These are phyloP conservation scores for Thinopyrum elongatum DNA, from an alignment of 176 grass and related monocot genomes.

Conservation along the genomic window DNA sequence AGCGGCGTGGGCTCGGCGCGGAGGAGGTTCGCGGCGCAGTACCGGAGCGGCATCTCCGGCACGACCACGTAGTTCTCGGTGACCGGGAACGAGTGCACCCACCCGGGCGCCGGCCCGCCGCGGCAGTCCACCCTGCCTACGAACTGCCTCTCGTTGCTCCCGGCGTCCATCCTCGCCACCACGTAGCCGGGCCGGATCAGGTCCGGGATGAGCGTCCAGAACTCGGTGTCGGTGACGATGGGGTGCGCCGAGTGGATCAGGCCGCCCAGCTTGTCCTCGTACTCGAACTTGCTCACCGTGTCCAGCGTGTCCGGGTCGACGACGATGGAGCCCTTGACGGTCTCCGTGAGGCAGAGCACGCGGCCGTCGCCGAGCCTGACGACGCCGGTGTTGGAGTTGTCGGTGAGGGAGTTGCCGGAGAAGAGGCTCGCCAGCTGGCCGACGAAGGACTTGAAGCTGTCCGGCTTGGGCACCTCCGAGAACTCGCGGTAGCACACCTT, in stretches of 20 bases:
- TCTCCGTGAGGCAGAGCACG: conserved; percentile 94
- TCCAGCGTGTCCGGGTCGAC: conserved; percentile 91
- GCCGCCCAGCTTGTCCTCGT: conserved; percentile 66
- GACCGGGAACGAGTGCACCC: conserved; percentile 96
- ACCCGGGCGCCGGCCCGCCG: conserved; percentile 80
- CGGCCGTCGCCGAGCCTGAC: conserved; percentile 91
- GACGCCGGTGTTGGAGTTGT: conserved; percentile 98
- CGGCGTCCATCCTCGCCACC: conserved; percentile 74
- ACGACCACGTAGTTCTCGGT: conserved; percentile 89
- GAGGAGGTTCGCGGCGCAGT: conserved; percentile 85
- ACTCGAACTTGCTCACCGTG: conserved; percentile 84
- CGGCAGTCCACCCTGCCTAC: conserved; percentile 86
- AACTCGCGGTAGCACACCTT: conserved; percentile 95
- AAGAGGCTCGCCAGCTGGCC: conserved; percentile 73
- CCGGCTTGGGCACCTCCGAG: conserved; percentile 78
- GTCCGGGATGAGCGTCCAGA: conserved; percentile 86
- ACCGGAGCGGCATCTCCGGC: conserved; percentile 96
- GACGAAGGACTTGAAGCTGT: conserved; percentile 46
- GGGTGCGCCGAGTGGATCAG: conserved; percentile 96
- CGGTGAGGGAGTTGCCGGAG: conserved; percentile 88
- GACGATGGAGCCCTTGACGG: conserved; percentile 84
- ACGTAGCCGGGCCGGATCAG: conserved; percentile 71
- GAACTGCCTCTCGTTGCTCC: conserved; percentile 74
- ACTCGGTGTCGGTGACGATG: conserved; percentile 76
- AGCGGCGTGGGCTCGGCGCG: conserved; percentile 90